Evolutionary conservation across 164 flowering plant genomes (phyloP).

Genomic region (Nymphaea colorata): DNA sequence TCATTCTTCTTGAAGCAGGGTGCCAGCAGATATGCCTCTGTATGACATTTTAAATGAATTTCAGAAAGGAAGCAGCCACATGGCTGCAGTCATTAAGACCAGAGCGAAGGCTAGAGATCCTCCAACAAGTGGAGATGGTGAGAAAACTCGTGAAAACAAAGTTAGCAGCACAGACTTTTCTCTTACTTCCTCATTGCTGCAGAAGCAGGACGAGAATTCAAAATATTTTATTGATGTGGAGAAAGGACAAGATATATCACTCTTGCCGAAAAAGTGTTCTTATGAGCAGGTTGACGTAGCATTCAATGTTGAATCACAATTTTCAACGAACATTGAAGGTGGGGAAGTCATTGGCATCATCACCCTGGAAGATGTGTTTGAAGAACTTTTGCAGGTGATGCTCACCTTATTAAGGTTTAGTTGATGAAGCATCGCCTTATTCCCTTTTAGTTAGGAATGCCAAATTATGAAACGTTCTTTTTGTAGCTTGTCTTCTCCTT

Average conservation of each 20-base stretch:
- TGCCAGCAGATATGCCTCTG: slow-evolving; percentile 94
- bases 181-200: slow-evolving; percentile 47
- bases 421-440: not conserved
- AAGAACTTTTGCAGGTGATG: slow-evolving; percentile 90
- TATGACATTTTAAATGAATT: slow-evolving; percentile 96
- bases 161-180: slow-evolving; percentile 16
- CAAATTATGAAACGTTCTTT: not conserved
- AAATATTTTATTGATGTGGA: slow-evolving; percentile 49
- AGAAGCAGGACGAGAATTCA: slow-evolving; percentile 27
- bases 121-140: slow-evolving; percentile 25
- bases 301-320: slow-evolving; percentile 19
- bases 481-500: not conserved
- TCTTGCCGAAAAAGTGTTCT: slow-evolving; percentile 8
- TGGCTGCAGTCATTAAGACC: slow-evolving; percentile 96
- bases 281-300: slow-evolving; percentile 20
- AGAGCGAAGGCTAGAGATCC: slow-evolving; percentile 28
- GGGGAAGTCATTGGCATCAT: slow-evolving; percentile 94
- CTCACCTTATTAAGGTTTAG: not conserved
- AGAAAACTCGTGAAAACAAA: slow-evolving; percentile 25
- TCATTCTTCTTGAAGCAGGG: slow-evolving; percentile 33
- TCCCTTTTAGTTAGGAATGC: not conserved
- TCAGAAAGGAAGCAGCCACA: slow-evolving; percentile 97
- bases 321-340: slow-evolving; percentile 65
- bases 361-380: slow-evolving; percentile 97
- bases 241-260: slow-evolving; percentile 17